phyloP scores from a whole-genome alignment of 2,329 filamentous ascomycete genomes.

The Emericellopsis atlantica region DNA sequence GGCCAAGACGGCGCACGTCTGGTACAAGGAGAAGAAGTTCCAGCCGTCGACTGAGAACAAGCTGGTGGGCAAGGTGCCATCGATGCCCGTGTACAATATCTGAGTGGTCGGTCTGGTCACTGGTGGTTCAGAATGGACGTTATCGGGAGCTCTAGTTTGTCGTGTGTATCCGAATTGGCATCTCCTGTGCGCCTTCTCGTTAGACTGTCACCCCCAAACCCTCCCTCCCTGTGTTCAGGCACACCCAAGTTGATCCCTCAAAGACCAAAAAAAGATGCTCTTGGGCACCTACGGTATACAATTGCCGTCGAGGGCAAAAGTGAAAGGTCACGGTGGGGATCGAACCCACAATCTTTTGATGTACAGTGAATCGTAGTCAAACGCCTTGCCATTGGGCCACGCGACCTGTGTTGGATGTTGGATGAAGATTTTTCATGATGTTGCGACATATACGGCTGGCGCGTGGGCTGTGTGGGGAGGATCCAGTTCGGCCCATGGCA shows the following conservation, averaged over 20 bases:
- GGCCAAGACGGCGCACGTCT: conserved; percentile 27
- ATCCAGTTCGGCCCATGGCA: too few species aligned
- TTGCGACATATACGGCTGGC: too few species aligned
- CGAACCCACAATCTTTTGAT: conserved; percentile 1
- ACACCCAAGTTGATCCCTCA: neutral
- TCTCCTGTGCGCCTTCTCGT: too few species aligned
- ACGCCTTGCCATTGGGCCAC: neutral
- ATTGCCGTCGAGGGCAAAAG: neutral
- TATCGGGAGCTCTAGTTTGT: too few species aligned
- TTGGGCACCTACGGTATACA: too few species aligned
- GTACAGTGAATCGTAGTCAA: neutral
- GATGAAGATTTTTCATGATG: neutral
- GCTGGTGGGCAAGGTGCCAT: conserved; percentile 22
- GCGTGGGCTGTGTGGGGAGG: too few species aligned
- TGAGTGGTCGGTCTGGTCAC: too few species aligned
- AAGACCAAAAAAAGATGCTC: neutral
- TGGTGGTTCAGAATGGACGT: too few species aligned
- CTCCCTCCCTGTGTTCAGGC: too few species aligned
- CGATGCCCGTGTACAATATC: conserved; percentile 15
- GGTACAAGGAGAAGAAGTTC: conserved; percentile 32
- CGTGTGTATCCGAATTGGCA: too few species aligned
- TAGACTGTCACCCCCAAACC: too few species aligned
- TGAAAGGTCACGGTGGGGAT: neutral
- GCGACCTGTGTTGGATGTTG: neutral
- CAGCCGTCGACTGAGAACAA: conserved; percentile 22